phyloP scores from a whole-genome alignment of 2,329 filamentous ascomycete species.

The Allantophomopsis cytisporea region DNA sequence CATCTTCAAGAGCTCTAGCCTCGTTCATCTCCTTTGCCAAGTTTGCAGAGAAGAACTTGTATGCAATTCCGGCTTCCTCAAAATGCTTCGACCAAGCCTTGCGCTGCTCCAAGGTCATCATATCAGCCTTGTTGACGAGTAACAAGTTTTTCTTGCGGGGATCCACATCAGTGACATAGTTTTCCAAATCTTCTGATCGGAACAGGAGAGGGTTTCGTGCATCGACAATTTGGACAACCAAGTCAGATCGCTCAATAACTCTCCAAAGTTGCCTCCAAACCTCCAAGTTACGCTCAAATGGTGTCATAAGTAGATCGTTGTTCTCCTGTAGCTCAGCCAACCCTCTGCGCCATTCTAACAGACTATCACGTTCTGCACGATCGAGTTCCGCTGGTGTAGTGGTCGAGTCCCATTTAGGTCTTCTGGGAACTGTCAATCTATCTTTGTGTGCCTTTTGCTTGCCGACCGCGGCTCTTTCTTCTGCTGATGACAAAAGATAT shows the following conservation, averaged over 20 bases:
- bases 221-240: slow-evolving; percentile 97
- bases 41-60: slow-evolving; percentile 91
- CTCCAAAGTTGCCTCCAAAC: slow-evolving; percentile 98
- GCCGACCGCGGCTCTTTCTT: slow-evolving; percentile 64
- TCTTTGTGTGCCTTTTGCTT: slow-evolving; percentile 75
- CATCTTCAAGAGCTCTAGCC: slow-evolving; percentile 32
- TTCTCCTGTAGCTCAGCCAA: slow-evolving; percentile 88
- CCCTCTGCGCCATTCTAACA: slow-evolving; percentile 80
- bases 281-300: slow-evolving; percentile 92
- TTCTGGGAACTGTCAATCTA: slow-evolving; percentile 74
- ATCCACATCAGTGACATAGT: slow-evolving; percentile 88
- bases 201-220: slow-evolving; percentile 90
- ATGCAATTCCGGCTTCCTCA: slow-evolving; percentile 66
- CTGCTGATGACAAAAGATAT: slow-evolving; percentile 71
- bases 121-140: slow-evolving; percentile 96
- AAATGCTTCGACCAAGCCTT: slow-evolving; percentile 80
- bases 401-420: slow-evolving; percentile 75
- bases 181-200: slow-evolving; percentile 83
- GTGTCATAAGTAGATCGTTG: slow-evolving; percentile 90
- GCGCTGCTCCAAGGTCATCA: slow-evolving; percentile 86
- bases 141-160: slow-evolving; percentile 79
- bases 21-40: slow-evolving; percentile 85
- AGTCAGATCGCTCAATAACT: slow-evolving; percentile 90
- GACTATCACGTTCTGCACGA: slow-evolving; percentile 59
- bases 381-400: slow-evolving; percentile 81